Base-by-base conservation (phyloP, 176 grass and related monocot species). In the Zoysia japonica region DNA sequence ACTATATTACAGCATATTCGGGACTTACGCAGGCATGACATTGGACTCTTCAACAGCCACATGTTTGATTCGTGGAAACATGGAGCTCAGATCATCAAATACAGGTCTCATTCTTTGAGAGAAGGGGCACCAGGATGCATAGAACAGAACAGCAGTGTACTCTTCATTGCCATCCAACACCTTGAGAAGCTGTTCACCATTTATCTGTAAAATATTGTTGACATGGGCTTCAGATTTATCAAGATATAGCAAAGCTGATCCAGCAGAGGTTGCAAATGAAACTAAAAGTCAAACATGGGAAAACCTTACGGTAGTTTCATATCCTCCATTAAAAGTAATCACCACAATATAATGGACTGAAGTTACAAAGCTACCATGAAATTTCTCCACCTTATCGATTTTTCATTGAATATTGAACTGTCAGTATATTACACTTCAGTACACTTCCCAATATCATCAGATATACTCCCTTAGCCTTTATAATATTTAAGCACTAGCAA, bases 41-140 rank as follows among this genome's bases (percentile, higher is more conserved):
- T 80, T 88, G 20, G 91, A 92, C 82, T 97, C 87, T 87, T 92
- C 94, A 3, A 94, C 78, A 78, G 89, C 76, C 70, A 97, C 78
- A 87, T 97, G 91, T 19, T 78, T 97, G 81, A 97, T 85, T 61
- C 62, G 87, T 57, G 94, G 91, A 90, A 92, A 94, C 89, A 97
- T 94, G 49, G 85, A 83, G 82, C 89, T 92, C 61, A 97, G 91
- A 76, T 90, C 87, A 82, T 94, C 77, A 51, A 97, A 97, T 54
- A 84, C 0, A 1, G 82, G 83, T 68, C 76, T 90, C 73, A 71
- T 77, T 68, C 50, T 82, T 71, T 86, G 75, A 2, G 94, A 97
- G 77, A 94, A 92, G 40, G 91, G 91, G 59, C 94, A 97, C 94
- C 91, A 97, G n/a, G 89, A 88, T 61, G 91, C 91, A 50, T 90